Conservation (phyloP, 176 grass and related monocot species). For the Juncus effusus region DNA sequence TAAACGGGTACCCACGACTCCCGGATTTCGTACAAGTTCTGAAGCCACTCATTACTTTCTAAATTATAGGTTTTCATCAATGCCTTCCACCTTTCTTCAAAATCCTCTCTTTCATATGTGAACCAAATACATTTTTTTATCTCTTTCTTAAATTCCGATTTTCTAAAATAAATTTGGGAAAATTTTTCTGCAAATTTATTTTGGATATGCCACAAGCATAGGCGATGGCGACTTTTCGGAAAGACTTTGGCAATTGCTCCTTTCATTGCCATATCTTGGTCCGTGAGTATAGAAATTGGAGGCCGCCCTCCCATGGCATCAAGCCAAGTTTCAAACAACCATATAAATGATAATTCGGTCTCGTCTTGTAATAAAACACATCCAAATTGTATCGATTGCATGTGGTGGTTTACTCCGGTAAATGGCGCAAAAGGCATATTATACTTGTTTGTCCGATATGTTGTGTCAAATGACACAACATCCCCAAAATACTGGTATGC, state of each 20-base stretch:
- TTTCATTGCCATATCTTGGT: neutral
- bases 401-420: neutral
- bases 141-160: too few relatives aligned
- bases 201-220: neutral
- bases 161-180: too few relatives aligned
- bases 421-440: neutral
- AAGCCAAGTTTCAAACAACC: too few relatives aligned
- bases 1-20: neutral
- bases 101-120: neutral
- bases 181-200: neutral
- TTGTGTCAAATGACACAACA: neutral
- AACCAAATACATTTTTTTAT: neutral
- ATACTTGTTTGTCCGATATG: slow-evolving; percentile 12
- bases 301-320: too few relatives aligned
- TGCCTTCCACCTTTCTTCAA: too few relatives aligned
- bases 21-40: slow-evolving; percentile 2
- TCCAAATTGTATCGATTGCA: neutral
- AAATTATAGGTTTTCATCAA: too few relatives aligned
- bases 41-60: slow-evolving; percentile 5
- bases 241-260: neutral
- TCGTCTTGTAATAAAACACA: neutral
- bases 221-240: neutral
- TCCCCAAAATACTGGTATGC: neutral
- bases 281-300: neutral
- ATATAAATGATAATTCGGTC: too few relatives aligned